phyloP scores from a whole-genome alignment of 2,329 filamentous ascomycete species.

The Diatrype stigma region DNA sequence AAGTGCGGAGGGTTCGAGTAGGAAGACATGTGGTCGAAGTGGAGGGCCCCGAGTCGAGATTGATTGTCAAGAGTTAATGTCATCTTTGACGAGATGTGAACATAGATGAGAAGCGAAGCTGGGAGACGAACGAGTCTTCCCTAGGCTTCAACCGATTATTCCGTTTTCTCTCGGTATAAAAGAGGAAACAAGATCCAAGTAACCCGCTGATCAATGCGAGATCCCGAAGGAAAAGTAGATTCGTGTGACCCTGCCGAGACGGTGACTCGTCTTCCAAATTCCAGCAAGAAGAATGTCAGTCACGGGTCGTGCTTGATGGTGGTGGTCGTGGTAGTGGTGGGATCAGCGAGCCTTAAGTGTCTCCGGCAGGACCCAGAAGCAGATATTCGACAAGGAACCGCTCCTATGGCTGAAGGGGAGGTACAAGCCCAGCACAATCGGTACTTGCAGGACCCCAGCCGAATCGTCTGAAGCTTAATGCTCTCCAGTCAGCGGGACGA shows the following conservation, averaged over 20 bases:
- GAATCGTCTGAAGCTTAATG: conserved; percentile 40
- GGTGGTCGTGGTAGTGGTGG: conserved; percentile 30
- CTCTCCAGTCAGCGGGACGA: conserved; percentile 39
- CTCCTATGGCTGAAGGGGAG: conserved; percentile 26
- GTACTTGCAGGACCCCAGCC: conserved; percentile 31
- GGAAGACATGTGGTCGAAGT: conserved; percentile 73
- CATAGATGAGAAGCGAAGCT: conserved; percentile 14
- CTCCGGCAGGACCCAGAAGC: conserved; percentile 33
- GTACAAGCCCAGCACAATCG: conserved; percentile 36
- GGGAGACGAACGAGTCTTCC: conserved; percentile 21
- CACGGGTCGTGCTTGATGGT: conserved; percentile 31
- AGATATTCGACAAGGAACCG: conserved; percentile 31
- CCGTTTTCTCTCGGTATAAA: conserved; percentile 9
- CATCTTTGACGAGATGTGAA: conserved; percentile 54
- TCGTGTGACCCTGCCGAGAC: conserved; percentile 33
- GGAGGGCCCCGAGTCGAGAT: conserved; percentile 71
- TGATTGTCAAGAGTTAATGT: conserved; percentile 95
- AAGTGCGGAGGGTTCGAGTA: conserved; percentile 72
- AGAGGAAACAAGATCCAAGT: conserved; percentile 21
- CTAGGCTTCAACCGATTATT: conserved; percentile 13
- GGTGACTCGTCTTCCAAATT: conserved; percentile 30
- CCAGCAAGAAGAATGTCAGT: conserved; percentile 32
- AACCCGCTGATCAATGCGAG: conserved; percentile 50
- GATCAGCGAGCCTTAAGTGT: conserved; percentile 61
- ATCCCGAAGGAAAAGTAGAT: conserved; percentile 42